These are phyloP conservation scores for Amanita brunnescens DNA, from an alignment of 768 basidiomycete species.

Conservation along the genomic window DNA sequence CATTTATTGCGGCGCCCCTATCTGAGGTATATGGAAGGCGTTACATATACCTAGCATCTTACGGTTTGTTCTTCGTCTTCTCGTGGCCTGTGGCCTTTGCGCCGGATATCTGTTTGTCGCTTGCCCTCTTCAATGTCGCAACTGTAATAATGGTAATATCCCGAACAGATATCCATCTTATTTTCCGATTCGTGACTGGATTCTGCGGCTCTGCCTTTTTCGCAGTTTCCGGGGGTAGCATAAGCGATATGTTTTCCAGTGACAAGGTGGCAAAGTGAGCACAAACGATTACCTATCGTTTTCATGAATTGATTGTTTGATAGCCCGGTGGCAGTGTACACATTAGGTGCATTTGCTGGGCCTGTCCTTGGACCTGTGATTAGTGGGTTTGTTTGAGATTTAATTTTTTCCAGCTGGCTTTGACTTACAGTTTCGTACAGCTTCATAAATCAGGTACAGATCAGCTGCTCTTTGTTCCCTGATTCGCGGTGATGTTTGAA, in stretches of 20 bases:
- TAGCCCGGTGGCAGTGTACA: neutral
- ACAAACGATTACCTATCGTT: neutral
- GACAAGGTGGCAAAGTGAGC: slow-evolving; percentile 49
- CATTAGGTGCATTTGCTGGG: slow-evolving; percentile 35
- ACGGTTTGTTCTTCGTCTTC: slow-evolving; percentile 49
- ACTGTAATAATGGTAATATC: neutral
- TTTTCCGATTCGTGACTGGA: slow-evolving; percentile 40
- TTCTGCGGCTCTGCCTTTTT: slow-evolving; percentile 48
- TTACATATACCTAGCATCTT: slow-evolving; percentile 54
- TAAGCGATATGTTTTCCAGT: slow-evolving; percentile 50
- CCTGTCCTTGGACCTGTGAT: slow-evolving; percentile 50
- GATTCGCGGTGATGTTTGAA: no score
- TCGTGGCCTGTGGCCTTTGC: slow-evolving; percentile 71
- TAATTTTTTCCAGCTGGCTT: neutral
- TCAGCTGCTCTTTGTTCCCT: neutral
- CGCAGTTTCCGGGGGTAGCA: slow-evolving; percentile 47
- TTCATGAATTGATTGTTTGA: neutral
- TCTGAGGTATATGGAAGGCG: slow-evolving; percentile 60
- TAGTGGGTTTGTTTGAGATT: slow-evolving; percentile 35
- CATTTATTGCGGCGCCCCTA: slow-evolving; percentile 45
- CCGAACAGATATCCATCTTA: neutral
- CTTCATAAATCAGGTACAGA: slow-evolving; percentile 59
- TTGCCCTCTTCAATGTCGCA: neutral
- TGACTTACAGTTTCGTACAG: slow-evolving; percentile 19
- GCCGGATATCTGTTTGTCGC: slow-evolving; percentile 46